Base-by-base conservation (phyloP, 176 grass and related monocot genomes). In the Oropetium thomaeum region DNA sequence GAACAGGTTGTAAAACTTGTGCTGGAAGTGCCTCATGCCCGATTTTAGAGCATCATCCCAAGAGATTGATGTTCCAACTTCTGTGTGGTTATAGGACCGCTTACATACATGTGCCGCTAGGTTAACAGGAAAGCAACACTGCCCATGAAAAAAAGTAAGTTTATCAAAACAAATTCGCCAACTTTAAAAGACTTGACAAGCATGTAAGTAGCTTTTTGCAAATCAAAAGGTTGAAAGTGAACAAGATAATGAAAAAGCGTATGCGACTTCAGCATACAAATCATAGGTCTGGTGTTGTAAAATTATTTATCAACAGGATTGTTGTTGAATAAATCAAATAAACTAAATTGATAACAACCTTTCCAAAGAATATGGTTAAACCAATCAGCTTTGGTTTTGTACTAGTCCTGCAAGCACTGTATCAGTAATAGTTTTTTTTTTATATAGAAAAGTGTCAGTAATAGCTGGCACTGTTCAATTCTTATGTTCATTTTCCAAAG, bases 81-180 rank as follows among this genome's bases (percentile, higher is more conserved):
- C 95, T 17, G 74, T 76, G 62, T 97, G 95, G 28, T 57, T 91
- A 86, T 93, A 93, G 28, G 91, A 53, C 20, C 64, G 61, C 61
- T 84, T 48, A 35, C 95, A 97, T 43, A 77, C 74, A 69, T 97
- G 91, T 2, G 81, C 63, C 7, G 62, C 79, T 7, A 87, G 82
- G 71, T 97, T 93, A 15, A 80, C 84, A 78, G 88, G 95, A 82
- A 97, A 89, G 74, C 95, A 98, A 74, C 91, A 98, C 95, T 98
- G 76, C 10, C 25, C 70, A 80, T 13, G 30, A 58, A 75, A 45
- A 27, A 71, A 64, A 79, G 54, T 68, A 3, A 27, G 13, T 41
- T 44, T 1, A 28, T 77, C 38, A 71, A n/a, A 9, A 79, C 65
- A 16, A 66, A 67, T 35, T 72, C 8, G 67, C 13, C 17, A 71